Evolutionary conservation across 2,329 filamentous ascomycete genomes (phyloP), one percentile per base, ranked within the genome.

Genomic region (Sclerotinia sclerotiorum): DNA sequence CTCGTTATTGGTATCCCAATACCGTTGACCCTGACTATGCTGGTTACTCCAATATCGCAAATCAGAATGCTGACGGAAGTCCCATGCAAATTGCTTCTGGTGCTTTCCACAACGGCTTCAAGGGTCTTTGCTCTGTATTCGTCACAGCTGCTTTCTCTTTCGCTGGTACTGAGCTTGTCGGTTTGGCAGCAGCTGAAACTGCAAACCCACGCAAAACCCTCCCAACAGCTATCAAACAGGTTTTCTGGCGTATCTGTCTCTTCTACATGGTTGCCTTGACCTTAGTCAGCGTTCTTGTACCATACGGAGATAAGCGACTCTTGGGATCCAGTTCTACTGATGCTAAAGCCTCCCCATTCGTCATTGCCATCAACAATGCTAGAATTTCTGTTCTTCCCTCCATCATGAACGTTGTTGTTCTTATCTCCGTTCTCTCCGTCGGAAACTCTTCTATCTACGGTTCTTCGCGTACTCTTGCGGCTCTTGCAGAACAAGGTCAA

Each of bases 381-480:
- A 79, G 81, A 27, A 80, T 87, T 1, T 73, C 76, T 0, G 84
- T 83, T 6, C 84, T 85, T 29, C 82, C 86, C 70, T 81, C 80
- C 49, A 83, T 88, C 71, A 86, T 88, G 82, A 88, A 88, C 76
- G 80, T 83, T 39, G 82, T 87, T 19, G 87, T 88, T 71, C 77
- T 87, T 8, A 79, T 88, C 2, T 85, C 85, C 0, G 86, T 88
- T 60, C 74, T 88, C 5, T 87, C 84, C 0, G 85, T 88, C 39
- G 85, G 84, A 39, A 84, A 87, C 29, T 87, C 85, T 0, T 82
- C 83, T 56, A 84, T 88, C 10, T 88, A 87, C 70, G 86, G 85
- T 49, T 84, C 84, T 13, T 86, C 84, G 32, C 84, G 86, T 66
- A 88, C 86, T 2, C 79, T 88, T 6, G 84, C 84, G 0, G 87